A percentile compares a stretch with the other conserved stretches of the same genome.
These are phyloP conservation scores for Colletotrichum sublineola DNA, from an alignment of 2,329 filamentous ascomycete species.

Conservation along the genomic window DNA sequence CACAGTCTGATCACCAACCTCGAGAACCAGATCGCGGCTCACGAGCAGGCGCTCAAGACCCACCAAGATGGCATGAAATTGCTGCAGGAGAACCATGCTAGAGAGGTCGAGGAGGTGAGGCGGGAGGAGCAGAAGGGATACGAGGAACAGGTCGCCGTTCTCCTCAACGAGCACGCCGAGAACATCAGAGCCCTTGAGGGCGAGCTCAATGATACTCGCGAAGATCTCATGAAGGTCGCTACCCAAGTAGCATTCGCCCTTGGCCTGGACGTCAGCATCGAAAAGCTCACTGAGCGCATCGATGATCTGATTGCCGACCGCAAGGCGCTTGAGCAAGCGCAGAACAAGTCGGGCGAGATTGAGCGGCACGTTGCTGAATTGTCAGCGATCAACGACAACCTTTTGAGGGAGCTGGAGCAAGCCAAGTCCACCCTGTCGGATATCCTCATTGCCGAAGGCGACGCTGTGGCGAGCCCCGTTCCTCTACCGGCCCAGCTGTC, in stretches of 20 bases:
- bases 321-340: constrained; percentile 70
- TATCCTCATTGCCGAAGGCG: constrained; percentile 65
- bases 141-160: constrained; percentile 68
- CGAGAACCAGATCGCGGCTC: constrained; percentile 70
- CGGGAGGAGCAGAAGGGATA: constrained; percentile 66
- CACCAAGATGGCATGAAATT: constrained; percentile 66
- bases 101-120: constrained; percentile 64
- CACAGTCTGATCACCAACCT: constrained; percentile 65
- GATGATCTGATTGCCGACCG: constrained; percentile 69
- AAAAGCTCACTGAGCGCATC: constrained; percentile 75
- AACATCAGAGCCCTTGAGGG: constrained; percentile 68
- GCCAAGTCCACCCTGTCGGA: constrained; percentile 68
- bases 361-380: constrained; percentile 68
- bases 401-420: constrained; percentile 73
- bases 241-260: constrained; percentile 72
- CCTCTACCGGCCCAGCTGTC: constrained; percentile 69
- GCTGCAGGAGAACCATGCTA: constrained; percentile 64
- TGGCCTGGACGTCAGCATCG: constrained; percentile 74
- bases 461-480: constrained; percentile 58
- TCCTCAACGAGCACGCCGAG: constrained; percentile 73
- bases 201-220: constrained; percentile 74
- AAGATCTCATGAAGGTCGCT: constrained; percentile 75
- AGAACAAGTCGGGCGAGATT: constrained; percentile 70
- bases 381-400: constrained; percentile 68
- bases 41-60: constrained; percentile 69